phyloP scores from a whole-genome alignment of 208 protist genomes.

The Trypanosoma caninum region DNA sequence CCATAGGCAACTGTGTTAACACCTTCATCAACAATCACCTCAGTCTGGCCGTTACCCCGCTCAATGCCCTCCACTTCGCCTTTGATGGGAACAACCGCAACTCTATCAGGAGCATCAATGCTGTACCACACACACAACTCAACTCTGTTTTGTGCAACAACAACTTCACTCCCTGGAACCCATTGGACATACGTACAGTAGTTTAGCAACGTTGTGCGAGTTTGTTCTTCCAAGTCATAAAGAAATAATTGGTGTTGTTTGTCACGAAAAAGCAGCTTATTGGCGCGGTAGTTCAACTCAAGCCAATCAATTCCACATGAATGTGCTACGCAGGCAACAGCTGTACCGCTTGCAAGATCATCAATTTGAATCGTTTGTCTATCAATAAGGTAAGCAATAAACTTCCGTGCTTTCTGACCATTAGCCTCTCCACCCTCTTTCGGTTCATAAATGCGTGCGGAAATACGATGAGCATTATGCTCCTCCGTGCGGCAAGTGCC shows the following conservation, averaged over 20 bases:
- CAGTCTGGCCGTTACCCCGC: constrained; percentile 90
- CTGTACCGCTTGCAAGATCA: constrained; percentile 86
- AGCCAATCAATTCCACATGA: constrained; percentile 95
- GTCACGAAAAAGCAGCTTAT: constrained; percentile 96
- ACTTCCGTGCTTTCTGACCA: constrained; percentile 53
- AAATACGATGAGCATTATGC: constrained; percentile 94
- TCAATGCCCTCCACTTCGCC: constrained; percentile 97
- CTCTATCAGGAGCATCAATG: constrained; percentile 93
- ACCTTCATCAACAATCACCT: constrained; percentile 97
- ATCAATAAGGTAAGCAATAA: constrained; percentile 97
- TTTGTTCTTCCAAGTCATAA: constrained; percentile 91
- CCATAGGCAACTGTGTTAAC: constrained; percentile 92
- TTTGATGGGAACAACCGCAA: constrained; percentile 95
- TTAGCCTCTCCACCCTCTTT: neutral
- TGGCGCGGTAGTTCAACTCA: constrained; percentile 92
- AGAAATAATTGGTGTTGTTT: constrained; percentile 94
- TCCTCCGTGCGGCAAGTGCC: constrained; percentile 96
- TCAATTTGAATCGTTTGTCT: constrained; percentile 93
- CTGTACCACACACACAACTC: constrained; percentile 98
- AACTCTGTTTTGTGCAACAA: constrained; percentile 95
- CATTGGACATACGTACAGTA: constrained; percentile 98
- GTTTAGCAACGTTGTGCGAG: constrained; percentile 89
- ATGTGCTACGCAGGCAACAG: constrained; percentile 91
- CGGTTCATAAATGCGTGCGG: constrained; percentile 79
- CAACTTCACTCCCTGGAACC: constrained; percentile 97